Base-by-base conservation (phyloP, 176 grass and related monocot genomes). In the Dendrocalamus sinicus region DNA sequence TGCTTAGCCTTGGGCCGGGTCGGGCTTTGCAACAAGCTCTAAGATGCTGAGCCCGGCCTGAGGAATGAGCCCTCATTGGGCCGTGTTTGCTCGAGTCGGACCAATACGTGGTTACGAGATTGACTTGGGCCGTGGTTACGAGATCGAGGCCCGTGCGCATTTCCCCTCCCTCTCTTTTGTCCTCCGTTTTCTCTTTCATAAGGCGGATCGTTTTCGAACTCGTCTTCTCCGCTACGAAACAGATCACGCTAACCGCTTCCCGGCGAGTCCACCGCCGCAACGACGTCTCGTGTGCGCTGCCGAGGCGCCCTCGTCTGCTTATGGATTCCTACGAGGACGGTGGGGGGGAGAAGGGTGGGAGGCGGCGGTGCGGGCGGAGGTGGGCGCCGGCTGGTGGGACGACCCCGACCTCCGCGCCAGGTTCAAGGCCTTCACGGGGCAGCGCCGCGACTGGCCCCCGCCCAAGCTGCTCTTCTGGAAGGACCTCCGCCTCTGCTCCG, bases 341-440 rank as follows among this genome's bases (percentile, higher is more conserved):
- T 8, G 57, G 80, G 4, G 4, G 69, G 44, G 32, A 46, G 70
- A 72, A 15, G 88, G 48, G 43, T 87, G 83, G 88, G 90, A 86
- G 83, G 88, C 74, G 40, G 76, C 73, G 59, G 90, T 95, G 86
- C 81, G 85, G 26, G 85, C 72, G 55, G 90, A 91, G 81, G 81
- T 95, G 72, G 80, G 78, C 12, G 47, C 8, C 15, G 67, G 53
- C 28, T 87, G 80, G 84, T 95, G 93, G 91, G 89, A 95, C 35
- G 88, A 95, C 58, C 67, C 45, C n/a, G 86, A 83, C 40, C 80
- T 83, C 83, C 93, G 84, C 75, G 67, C 85, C 81, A 84, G 24
- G 89, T 92, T 95, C 91, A 95, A 95, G 76, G 91, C 88, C 60
- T 95, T 95, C 89, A 92, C 88, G 71, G 93, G 90, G 47, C 88